Conservation (phyloP, 768 basidiomycete species). For the Rhizopogon rudus region DNA sequence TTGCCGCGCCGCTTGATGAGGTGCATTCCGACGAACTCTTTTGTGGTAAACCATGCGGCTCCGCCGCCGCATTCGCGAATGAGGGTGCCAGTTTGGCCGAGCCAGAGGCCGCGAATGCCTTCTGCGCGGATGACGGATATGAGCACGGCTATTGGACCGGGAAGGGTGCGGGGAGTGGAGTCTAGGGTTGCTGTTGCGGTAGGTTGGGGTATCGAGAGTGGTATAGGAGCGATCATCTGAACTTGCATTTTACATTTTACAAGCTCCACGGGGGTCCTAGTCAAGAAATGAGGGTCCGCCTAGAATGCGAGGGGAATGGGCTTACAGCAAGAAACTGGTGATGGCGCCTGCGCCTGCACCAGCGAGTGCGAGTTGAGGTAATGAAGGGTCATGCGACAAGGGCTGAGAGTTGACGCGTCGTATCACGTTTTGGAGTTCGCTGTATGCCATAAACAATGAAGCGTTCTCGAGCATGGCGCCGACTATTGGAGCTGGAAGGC, state of each 20-base stretch:
- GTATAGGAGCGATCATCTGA: conserved; percentile 60
- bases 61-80: conserved; percentile 91
- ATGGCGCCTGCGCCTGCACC: conserved; percentile 84
- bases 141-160: conserved; percentile 73
- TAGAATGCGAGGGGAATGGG: conserved; percentile 8
- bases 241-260: conserved; percentile 99
- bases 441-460: conserved; percentile 81
- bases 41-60: conserved; percentile 87
- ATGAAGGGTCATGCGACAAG: conserved; percentile 39
- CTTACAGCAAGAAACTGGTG: conserved; percentile 85
- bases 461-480: conserved; percentile 95
- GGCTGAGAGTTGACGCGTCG: conserved; percentile 36
- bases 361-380: conserved; percentile 71
- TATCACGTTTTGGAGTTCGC: conserved; percentile 62
- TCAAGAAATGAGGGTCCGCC: not conserved
- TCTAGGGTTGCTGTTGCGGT: conserved; percentile 8
- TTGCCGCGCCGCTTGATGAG: conserved; percentile 50
- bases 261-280: conserved; percentile 88
- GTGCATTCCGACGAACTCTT: conserved; percentile 65
- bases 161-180: conserved; percentile 31
- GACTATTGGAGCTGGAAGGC: conserved; percentile 84
- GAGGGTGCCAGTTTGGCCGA: conserved; percentile 91
- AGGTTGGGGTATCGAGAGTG: conserved; percentile 9
- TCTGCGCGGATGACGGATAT: conserved; percentile 54
- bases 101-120: conserved; percentile 89